Conservation (phyloP, 345 rosid species). For the Eutrema yunnanense region DNA sequence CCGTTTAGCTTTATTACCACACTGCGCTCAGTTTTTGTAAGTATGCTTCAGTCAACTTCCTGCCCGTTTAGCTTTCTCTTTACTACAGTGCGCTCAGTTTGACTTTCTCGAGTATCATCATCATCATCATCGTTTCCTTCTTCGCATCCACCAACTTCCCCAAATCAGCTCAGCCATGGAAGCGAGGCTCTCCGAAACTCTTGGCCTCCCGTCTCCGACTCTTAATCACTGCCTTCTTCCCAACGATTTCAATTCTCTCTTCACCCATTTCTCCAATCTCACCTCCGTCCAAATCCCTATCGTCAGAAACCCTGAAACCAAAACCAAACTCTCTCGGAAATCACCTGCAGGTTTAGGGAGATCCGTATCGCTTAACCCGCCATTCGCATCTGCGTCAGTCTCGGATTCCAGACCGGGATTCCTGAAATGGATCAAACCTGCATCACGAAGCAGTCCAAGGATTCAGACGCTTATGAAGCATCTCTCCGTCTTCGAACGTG, state of each 20-base stretch:
- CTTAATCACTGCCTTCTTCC: slow-evolving; percentile 5
- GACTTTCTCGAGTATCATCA: not conserved
- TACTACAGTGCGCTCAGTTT: not conserved
- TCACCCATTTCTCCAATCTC: slow-evolving; percentile 29
- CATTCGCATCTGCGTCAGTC: slow-evolving; percentile 44
- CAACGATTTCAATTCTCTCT: slow-evolving; percentile 27
- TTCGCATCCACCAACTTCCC: not conserved
- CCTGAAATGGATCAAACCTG: slow-evolving; percentile 43
- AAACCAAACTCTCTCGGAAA: not conserved
- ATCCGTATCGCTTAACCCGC: slow-evolving; percentile 7
- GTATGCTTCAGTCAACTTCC: not conserved
- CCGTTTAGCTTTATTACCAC: not conserved
- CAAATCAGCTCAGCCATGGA: slow-evolving; percentile 33
- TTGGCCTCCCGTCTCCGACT: slow-evolving; percentile 34
- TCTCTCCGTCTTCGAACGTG: slow-evolving; percentile 70
- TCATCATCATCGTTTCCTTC: not conserved
- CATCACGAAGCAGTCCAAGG: slow-evolving; percentile 40
- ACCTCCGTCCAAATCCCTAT: slow-evolving; percentile 19
- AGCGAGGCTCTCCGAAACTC: slow-evolving; percentile 35
- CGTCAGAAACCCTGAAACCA: slow-evolving; percentile 2
- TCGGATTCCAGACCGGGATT: slow-evolving; percentile 28
- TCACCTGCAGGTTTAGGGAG: not conserved
- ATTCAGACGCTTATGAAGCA: slow-evolving; percentile 48
- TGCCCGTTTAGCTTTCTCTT: not conserved
- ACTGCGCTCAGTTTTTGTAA: not conserved